A percentile compares a stretch with the other conserved stretches of the same genome.
Conservation (phyloP, 148 eudicot genomes). For the Polygonum aviculare region DNA sequence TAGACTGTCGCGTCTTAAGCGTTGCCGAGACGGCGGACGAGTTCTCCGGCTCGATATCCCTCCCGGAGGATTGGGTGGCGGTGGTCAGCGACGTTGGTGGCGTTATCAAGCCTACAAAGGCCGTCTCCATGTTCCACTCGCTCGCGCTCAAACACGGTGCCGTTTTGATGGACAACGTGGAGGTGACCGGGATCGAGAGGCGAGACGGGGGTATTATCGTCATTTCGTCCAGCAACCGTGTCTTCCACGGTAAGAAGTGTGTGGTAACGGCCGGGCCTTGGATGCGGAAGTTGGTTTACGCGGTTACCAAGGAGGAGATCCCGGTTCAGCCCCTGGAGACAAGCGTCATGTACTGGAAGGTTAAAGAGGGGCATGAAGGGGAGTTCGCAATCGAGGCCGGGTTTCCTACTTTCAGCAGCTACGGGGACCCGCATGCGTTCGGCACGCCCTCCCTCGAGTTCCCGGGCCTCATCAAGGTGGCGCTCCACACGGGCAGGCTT, state of each 20-base stretch:
- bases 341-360: constrained; percentile 57
- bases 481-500: constrained; percentile 46
- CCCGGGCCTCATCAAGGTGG: constrained; percentile 65
- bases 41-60: constrained; percentile 30
- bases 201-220: background rate
- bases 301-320: constrained; percentile 14
- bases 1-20: constrained; percentile 1
- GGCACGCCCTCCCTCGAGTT: constrained; percentile 84
- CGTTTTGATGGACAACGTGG: constrained; percentile 13
- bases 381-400: constrained; percentile 42
- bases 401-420: constrained; percentile 78
- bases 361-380: constrained; percentile 39
- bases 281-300: constrained; percentile 5
- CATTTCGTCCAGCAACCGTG: background rate
- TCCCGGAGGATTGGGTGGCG: constrained; percentile 72
- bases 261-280: background rate
- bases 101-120: constrained; percentile 84
- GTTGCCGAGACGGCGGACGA: constrained; percentile 21
- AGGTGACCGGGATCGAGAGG: too few species aligned
- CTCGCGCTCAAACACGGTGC: constrained; percentile 57
- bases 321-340: constrained; percentile 70
- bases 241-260: background rate
- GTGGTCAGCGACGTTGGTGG: constrained; percentile 60
- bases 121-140: constrained; percentile 80
- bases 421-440: constrained; percentile 60